A percentile compares a stretch with the other conserved stretches of the same genome.
These are phyloP conservation scores for Dovyalis caffra DNA, from an alignment of 345 rosid genomes.

Conservation along the genomic window DNA sequence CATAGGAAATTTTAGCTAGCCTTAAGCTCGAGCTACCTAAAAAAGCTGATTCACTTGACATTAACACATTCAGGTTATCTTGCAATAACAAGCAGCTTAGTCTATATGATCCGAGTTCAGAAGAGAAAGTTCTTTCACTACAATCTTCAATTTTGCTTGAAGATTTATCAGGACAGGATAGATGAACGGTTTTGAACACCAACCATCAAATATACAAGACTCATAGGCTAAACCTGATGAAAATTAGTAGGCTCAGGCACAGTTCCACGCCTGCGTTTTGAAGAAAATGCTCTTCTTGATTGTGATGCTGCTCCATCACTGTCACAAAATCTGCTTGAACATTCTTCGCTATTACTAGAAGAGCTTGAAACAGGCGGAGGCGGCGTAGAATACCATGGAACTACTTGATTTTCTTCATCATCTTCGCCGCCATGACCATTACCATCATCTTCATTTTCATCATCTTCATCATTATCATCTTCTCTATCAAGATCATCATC, in stretches of 20 bases:
- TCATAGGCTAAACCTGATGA: conserved; percentile 1
- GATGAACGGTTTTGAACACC: neutral
- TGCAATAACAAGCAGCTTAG: conserved; percentile 11
- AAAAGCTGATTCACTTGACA: conserved; percentile 12
- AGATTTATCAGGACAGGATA: neutral
- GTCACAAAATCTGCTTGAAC: conserved; percentile 5
- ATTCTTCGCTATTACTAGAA: conserved; percentile 34
- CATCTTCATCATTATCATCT: conserved; percentile 1
- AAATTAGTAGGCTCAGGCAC: neutral
- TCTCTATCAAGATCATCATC: neutral
- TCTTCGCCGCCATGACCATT: conserved; percentile 14
- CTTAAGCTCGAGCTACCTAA: neutral
- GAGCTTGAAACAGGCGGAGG: conserved; percentile 27
- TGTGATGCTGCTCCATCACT: conserved; percentile 11
- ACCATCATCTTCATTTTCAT: neutral
- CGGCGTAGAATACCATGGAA: conserved; percentile 33
- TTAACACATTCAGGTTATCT: conserved; percentile 2
- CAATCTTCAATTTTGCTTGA: neutral
- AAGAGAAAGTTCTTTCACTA: neutral
- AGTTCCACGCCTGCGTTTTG: conserved; percentile 7
- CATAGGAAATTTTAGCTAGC: neutral
- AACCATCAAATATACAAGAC: neutral
- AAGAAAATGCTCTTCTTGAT: conserved; percentile 10
- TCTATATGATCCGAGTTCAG: conserved; percentile 8
- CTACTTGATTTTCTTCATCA: conserved; percentile 52